These are phyloP conservation scores for Chara braunii DNA, from an alignment of 139 green algal species.

Conservation along the genomic window DNA sequence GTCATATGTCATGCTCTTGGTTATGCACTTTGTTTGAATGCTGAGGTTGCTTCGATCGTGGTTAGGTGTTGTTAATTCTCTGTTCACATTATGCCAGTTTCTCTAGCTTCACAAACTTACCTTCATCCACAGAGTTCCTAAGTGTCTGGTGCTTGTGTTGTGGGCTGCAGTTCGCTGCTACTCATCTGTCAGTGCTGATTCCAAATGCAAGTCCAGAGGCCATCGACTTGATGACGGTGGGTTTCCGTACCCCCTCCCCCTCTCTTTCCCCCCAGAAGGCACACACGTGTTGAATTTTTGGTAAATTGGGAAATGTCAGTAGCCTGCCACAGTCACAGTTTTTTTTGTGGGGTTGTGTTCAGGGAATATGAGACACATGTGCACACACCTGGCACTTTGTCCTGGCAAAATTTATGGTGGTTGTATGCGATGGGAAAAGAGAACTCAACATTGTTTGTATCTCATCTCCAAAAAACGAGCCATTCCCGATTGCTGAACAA, in stretches of 20 bases:
- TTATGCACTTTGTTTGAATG: no score
- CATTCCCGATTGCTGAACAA: no score
- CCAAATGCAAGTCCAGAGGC: constrained; percentile 68
- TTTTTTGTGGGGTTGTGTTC: not conserved
- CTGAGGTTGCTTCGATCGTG: no score
- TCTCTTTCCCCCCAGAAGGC: no score
- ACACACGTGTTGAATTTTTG: no score
- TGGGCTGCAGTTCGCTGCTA: constrained; percentile 48
- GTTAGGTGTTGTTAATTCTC: no score
- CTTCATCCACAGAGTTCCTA: constrained; percentile 1
- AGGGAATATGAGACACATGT: constrained; percentile 7
- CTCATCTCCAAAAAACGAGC: no score
- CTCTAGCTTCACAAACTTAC: constrained; percentile 6
- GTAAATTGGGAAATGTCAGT: constrained; percentile 2
- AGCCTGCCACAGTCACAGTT: not conserved
- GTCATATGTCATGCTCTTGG: no score
- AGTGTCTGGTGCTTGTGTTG: constrained; percentile 4
- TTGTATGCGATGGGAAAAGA: no score
- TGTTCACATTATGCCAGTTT: not conserved
- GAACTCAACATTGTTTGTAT: no score
- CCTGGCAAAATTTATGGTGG: no score
- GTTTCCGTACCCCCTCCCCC: not conserved
- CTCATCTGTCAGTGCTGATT: constrained; percentile 63
- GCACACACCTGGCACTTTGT: not conserved
- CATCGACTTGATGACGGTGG: constrained; percentile 71